phyloP scores from a whole-genome alignment of 2,329 filamentous ascomycete species.

The Penicillium polonicum region DNA sequence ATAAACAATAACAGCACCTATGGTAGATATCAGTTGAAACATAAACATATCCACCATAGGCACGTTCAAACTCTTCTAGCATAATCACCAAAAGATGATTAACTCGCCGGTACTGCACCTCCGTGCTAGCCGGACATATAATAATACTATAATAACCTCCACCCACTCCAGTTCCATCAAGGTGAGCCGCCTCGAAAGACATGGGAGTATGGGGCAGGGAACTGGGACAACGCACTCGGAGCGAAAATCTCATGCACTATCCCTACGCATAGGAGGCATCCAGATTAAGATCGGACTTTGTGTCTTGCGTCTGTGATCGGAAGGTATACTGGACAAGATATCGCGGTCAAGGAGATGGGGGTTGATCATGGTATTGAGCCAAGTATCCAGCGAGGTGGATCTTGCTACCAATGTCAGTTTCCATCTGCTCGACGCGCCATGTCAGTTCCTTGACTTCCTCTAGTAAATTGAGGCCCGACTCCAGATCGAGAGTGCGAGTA shows the following conservation, averaged over 20 bases:
- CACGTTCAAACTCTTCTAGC: neutral
- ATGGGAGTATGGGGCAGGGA: slow-evolving; percentile 1
- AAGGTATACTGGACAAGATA: neutral
- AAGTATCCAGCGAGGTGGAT: neutral
- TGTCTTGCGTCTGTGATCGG: slow-evolving; percentile 1
- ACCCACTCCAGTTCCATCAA: slow-evolving; percentile 9
- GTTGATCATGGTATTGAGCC: neutral
- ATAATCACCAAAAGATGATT: neutral
- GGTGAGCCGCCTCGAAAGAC: slow-evolving; percentile 14
- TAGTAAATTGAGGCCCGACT: neutral
- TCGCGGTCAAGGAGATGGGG: neutral
- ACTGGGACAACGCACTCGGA: neutral
- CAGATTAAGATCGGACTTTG: neutral
- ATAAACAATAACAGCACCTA: neutral
- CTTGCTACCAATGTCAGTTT: neutral
- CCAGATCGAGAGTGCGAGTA: slow-evolving; percentile 4
- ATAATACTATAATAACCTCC: neutral
- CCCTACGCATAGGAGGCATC: slow-evolving; percentile 7
- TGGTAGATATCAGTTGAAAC: neutral
- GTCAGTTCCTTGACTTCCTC: neutral
- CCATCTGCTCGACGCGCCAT: neutral
- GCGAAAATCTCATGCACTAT: slow-evolving; percentile 1
- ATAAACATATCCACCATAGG: neutral
- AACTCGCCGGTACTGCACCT: neutral
- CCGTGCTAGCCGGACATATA: neutral